Evolutionary conservation across 2,329 filamentous ascomycete species (phyloP).

Genomic region (Colletotrichum brevisporum): DNA sequence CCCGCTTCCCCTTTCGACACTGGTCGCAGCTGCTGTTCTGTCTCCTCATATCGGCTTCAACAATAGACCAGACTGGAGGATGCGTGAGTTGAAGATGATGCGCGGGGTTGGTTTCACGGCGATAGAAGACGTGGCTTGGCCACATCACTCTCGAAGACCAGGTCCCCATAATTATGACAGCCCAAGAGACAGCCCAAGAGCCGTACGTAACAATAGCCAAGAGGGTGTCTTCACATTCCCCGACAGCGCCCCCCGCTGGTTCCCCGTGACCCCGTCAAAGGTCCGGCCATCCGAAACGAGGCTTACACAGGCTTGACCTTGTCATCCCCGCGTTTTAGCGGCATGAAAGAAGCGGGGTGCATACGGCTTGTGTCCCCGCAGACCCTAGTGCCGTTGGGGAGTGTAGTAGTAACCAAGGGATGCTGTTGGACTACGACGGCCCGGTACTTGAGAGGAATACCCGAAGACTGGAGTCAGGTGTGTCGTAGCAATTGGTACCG

Average conservation of each 20-base stretch:
- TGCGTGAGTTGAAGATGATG: background rate
- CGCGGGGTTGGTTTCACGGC: background rate
- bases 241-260: conserved; percentile 11
- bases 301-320: conserved; percentile 9
- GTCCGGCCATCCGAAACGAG: conserved; percentile 25
- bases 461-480: too few species aligned
- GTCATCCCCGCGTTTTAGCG: conserved; percentile 25
- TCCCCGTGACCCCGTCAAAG: background rate
- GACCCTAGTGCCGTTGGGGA: conserved; percentile 10
- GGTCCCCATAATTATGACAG: background rate
- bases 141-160: background rate
- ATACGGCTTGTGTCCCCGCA: conserved; percentile 7
- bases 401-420: too few species aligned
- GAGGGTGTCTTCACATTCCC: background rate
- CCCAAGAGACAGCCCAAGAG: background rate
- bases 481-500: too few species aligned
- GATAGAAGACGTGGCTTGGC: too few species aligned
- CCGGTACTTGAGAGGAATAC: too few species aligned
- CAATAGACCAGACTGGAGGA: background rate
- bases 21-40: conserved; percentile 46
- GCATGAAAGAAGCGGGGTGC: conserved; percentile 10
- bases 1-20: conserved; percentile 45
- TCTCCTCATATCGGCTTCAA: conserved; percentile 33
- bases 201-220: background rate
- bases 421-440: too few species aligned